These are phyloP conservation scores for Chalciporus piperatus DNA, from an alignment of 768 basidiomycete genomes.

Conservation along the genomic window DNA sequence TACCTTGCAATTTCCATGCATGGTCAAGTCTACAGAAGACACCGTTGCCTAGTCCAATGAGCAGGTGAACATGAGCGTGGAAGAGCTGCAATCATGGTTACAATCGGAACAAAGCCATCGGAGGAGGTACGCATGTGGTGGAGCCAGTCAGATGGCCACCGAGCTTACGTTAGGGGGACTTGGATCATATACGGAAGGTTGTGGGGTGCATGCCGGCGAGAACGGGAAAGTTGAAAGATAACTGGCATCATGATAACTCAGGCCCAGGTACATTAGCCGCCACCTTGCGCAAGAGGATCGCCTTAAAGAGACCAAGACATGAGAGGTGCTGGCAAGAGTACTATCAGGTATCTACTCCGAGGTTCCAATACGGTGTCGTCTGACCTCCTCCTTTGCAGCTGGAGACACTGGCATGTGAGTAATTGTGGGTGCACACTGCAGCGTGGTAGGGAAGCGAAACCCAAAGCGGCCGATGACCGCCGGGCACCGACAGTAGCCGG, in stretches of 20 bases:
- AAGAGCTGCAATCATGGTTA: slow-evolving; percentile 34
- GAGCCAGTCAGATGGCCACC: background rate
- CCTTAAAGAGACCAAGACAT: slow-evolving; percentile 31
- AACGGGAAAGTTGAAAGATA: background rate
- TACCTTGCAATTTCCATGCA: slow-evolving; percentile 12
- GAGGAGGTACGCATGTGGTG: slow-evolving; percentile 14
- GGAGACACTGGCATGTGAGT: background rate
- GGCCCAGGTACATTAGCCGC: slow-evolving; percentile 29
- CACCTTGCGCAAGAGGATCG: slow-evolving; percentile 26
- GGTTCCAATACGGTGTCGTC: no score
- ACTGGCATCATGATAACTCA: no score
- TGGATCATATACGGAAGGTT: slow-evolving; percentile 34
- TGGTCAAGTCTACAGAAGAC: slow-evolving; percentile 10
- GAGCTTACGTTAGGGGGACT: slow-evolving; percentile 20
- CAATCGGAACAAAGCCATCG: slow-evolving; percentile 30
- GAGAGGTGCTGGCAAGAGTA: background rate
- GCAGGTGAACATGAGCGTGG: slow-evolving; percentile 15
- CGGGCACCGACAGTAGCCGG: background rate
- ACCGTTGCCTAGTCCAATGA: slow-evolving; percentile 28
- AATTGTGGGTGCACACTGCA: background rate
- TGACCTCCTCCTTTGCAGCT: no score
- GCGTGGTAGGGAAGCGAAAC: background rate
- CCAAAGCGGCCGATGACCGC: background rate
- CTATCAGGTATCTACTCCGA: background rate
- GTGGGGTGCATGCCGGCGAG: slow-evolving; percentile 22